Percentiles rank a stretch among this genome's conserved stretches.
Evolutionary conservation across 176 grass and related monocot genomes (phyloP).

Genomic region (Themeda triandra): DNA sequence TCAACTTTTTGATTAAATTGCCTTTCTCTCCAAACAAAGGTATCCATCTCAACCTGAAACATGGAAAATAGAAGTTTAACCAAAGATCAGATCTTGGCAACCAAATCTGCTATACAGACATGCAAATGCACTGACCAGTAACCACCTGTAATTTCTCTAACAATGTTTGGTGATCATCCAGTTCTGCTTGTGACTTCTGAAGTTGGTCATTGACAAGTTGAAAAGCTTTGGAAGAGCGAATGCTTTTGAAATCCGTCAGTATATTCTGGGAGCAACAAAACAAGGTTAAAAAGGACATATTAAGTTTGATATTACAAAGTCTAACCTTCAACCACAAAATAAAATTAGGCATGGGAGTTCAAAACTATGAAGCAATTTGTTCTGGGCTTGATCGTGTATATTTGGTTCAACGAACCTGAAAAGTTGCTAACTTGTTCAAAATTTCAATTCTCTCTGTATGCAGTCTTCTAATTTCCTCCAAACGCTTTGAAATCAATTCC

Average conservation of each 20-base stretch:
- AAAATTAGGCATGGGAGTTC: not conserved
- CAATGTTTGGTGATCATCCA: slow-evolving; percentile 44
- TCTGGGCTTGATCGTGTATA: not conserved
- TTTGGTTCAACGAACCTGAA: slow-evolving; percentile 62
- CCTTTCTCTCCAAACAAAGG: slow-evolving; percentile 75
- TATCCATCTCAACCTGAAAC: slow-evolving; percentile 82
- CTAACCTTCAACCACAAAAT: not conserved
- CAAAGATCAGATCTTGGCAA: not conserved
- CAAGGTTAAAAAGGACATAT: not conserved
- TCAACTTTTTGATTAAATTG: slow-evolving; percentile 69
- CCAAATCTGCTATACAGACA: slow-evolving; percentile 10
- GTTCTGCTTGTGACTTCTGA: slow-evolving; percentile 64
- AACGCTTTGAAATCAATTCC: slow-evolving; percentile 64
- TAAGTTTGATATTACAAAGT: not conserved
- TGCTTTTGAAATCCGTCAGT: slow-evolving; percentile 78
- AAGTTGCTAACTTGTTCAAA: slow-evolving; percentile 71
- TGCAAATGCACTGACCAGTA: slow-evolving; percentile 56
- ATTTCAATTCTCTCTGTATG: slow-evolving; percentile 87
- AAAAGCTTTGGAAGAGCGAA: slow-evolving; percentile 78
- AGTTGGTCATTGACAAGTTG: slow-evolving; percentile 62
- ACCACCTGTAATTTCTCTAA: slow-evolving; percentile 98
- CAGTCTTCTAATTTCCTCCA: slow-evolving; percentile 71
- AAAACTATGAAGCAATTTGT: not conserved
- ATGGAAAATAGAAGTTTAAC: slow-evolving; percentile 38
- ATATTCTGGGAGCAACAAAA: slow-evolving; percentile 53